These are phyloP conservation scores for Scortechinia acanthostroma DNA, from an alignment of 2,329 filamentous ascomycete species.

Conservation along the genomic window DNA sequence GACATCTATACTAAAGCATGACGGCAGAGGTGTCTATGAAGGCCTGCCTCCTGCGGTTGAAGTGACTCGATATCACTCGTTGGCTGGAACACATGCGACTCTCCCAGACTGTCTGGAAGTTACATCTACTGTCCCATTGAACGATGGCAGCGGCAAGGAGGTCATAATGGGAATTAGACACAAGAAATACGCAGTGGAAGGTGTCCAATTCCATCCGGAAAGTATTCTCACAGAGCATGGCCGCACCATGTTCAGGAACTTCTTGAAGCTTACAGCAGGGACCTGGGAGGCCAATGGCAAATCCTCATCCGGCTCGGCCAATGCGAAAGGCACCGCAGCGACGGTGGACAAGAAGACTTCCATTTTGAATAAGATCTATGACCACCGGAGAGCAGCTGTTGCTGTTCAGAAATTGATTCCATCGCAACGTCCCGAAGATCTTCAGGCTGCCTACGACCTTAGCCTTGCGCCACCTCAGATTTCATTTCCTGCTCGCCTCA, in stretches of 20 bases:
- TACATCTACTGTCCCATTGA: slow-evolving; percentile 73
- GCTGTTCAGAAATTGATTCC: slow-evolving; percentile 76
- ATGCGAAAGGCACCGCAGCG: slow-evolving; percentile 48
- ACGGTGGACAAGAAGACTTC: slow-evolving; percentile 59
- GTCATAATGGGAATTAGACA: slow-evolving; percentile 97
- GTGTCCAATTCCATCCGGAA: slow-evolving; percentile 95
- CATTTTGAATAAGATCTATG: slow-evolving; percentile 87
- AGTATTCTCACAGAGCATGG: slow-evolving; percentile 90
- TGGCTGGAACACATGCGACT: slow-evolving; percentile 84
- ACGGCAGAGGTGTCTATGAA: slow-evolving; percentile 83
- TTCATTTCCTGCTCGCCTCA: slow-evolving; percentile 71
- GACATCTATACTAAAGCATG: slow-evolving; percentile 83
- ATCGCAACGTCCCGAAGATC: slow-evolving; percentile 73
- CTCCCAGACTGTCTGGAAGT: slow-evolving; percentile 81
- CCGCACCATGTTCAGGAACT: slow-evolving; percentile 84
- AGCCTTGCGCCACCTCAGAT: slow-evolving; percentile 79
- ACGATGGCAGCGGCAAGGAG: slow-evolving; percentile 69
- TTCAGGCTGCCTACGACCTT: slow-evolving; percentile 80
- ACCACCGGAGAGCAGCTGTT: slow-evolving; percentile 69
- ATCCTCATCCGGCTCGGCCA: slow-evolving; percentile 17
- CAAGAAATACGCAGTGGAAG: slow-evolving; percentile 84
- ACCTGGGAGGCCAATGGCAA: slow-evolving; percentile 66
- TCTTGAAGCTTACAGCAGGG: slow-evolving; percentile 77
- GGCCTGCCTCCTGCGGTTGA: slow-evolving; percentile 74
- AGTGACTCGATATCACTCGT: slow-evolving; percentile 91